Conservation (phyloP, 169 alveolate genomes). For the Plasmodium gaboni region DNA sequence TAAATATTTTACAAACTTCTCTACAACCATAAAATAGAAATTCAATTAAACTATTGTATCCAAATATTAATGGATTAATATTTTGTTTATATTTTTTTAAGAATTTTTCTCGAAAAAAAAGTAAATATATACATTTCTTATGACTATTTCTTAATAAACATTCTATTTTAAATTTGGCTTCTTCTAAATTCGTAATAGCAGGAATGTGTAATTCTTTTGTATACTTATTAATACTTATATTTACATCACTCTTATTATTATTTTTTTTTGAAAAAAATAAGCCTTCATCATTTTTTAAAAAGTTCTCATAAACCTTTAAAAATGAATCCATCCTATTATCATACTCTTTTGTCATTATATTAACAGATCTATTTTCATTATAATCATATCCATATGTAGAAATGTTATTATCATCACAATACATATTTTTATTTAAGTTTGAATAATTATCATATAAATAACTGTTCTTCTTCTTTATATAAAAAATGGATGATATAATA, state of each 20-base stretch:
- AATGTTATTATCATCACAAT: no score
- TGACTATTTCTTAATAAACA: slow-evolving; percentile 11
- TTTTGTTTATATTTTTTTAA: slow-evolving; percentile 6
- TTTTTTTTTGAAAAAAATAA: background rate
- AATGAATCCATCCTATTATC: background rate
- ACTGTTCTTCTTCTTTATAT: background rate
- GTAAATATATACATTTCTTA: background rate
- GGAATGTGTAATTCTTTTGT: background rate
- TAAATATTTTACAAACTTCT: slow-evolving; percentile 20
- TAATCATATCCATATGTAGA: background rate
- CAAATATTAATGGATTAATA: slow-evolving; percentile 9
- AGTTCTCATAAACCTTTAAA: background rate
- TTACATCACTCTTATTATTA: background rate
- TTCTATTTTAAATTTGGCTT: slow-evolving; percentile 16
- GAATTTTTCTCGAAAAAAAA: slow-evolving; percentile 20
- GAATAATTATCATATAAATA: background rate
- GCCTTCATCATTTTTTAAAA: slow-evolving; percentile 1
- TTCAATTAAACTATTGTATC: slow-evolving; percentile 16
- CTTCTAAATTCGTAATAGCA: slow-evolving; percentile 16
- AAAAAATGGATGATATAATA: slow-evolving; percentile 24
- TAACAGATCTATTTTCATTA: background rate
- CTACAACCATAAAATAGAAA: slow-evolving; percentile 36
- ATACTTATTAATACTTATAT: background rate
- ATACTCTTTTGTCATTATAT: no score
- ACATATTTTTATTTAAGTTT: no score